Evolutionary conservation across 1,284 basidiomycete genomes (phyloP), one percentile per base, ranked within the genome.

Genomic region (Thecaphora thlaspeos): DNA sequence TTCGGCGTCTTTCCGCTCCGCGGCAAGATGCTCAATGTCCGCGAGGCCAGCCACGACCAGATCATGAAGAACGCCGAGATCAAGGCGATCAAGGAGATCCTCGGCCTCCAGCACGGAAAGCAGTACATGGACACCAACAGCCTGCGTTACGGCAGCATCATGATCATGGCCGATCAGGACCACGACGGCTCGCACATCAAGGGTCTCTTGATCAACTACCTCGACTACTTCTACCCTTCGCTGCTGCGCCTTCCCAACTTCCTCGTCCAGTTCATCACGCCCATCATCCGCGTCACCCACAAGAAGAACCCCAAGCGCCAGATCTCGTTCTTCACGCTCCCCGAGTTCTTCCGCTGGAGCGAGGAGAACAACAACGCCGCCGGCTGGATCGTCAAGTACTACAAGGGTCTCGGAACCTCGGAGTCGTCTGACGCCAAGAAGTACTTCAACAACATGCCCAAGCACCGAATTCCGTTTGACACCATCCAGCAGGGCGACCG

Each of bases 131-230:
- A 84, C 48, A 81, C 84, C 17, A 81, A 83, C 43, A 88, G 84
- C 66, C 80, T 99, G 75, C 87, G 95, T 22, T 99, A 99, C 74
- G 95, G 95, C 1, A 87, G 88, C 53, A 79, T 99, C 56, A 99
- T 99, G 95, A 92, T 99, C 75, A 99, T 99, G 95, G 93, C 95
- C 14, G 95, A 99, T 87, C 93, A 97, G 69, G 95, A 99, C 85
- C 92, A 98, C 81, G 95, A 99, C 81, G 95, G 95, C 48, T 98
- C 94, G 36, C 95, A 99, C 81, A 99, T 99, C 82, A 99, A 99
- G 80, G 95, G 95, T 37, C 84, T 98, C 10, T 84, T 99, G 52
- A 95, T 99, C 82, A 99, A 99, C 80, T 98, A 93, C 80, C 82
- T 99, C 54, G 95, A 98, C 76, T 88, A 94, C 78, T 97, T 94